Percentiles rank a stretch among this genome's conserved stretches.
Evolutionary conservation across 1,284 basidiomycete genomes (phyloP).

Genomic region (Ceratobasidium sp.): DNA sequence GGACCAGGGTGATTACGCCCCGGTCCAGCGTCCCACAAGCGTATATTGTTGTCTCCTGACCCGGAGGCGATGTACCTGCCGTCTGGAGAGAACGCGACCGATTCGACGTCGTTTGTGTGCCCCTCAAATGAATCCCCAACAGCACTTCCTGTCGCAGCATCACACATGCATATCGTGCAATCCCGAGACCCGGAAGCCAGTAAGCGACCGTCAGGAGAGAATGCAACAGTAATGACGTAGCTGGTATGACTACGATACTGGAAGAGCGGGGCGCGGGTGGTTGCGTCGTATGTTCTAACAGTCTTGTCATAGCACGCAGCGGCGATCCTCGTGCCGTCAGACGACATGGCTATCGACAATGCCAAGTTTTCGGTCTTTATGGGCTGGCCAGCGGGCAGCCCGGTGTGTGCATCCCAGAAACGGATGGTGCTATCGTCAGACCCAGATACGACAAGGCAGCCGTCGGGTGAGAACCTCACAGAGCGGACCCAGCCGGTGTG

Average conservation of each 20-base stretch:
- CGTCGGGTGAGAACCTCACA: no score
- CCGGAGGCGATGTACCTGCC: background rate
- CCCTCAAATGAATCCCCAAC: background rate
- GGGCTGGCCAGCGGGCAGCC: slow-evolving; percentile 2
- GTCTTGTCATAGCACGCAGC: slow-evolving; percentile 53
- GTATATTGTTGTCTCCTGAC: background rate
- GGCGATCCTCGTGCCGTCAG: slow-evolving; percentile 53
- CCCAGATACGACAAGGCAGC: no score
- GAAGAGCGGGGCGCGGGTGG: background rate
- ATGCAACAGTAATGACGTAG: slow-evolving; percentile 5
- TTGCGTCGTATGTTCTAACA: slow-evolving; percentile 54
- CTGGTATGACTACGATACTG: background rate
- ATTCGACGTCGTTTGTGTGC: background rate
- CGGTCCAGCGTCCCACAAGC: background rate
- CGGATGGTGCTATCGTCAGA: background rate
- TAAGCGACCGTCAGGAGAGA: slow-evolving; percentile 21
- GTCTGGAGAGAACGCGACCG: background rate
- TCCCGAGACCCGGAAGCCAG: slow-evolving; percentile 18
- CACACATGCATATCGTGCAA: background rate
- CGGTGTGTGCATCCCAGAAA: slow-evolving; percentile 23
- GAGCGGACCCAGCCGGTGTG: no score
- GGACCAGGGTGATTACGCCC: background rate
- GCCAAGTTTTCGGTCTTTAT: slow-evolving; percentile 48
- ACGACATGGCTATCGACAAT: slow-evolving; percentile 54
- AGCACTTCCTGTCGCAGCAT: background rate